phyloP scores from a whole-genome alignment of 140 eudicot species.

The Stevia rebaudiana region DNA sequence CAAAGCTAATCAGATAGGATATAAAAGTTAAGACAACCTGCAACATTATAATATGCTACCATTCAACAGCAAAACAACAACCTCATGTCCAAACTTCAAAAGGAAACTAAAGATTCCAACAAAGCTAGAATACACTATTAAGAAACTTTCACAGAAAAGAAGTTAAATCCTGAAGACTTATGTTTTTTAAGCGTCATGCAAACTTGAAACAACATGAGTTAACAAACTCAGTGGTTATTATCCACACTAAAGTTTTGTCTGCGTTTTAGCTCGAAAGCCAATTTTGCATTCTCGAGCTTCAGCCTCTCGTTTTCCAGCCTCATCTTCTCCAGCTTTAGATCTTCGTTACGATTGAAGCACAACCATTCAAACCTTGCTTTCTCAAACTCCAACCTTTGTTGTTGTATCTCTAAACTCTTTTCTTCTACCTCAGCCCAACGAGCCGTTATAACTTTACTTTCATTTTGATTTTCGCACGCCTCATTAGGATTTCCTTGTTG shows the following conservation, averaged over 20 bases:
- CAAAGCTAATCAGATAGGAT: background rate
- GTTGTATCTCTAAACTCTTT: constrained; percentile 21
- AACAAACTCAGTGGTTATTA: background rate
- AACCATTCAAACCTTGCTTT: constrained; percentile 21
- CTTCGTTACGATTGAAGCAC: constrained; percentile 12
- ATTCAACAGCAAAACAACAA: background rate
- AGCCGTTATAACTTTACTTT: background rate
- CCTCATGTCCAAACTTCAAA: background rate
- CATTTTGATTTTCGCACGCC: background rate
- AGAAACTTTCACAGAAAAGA: background rate
- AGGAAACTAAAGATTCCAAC: background rate
- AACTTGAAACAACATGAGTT: background rate
- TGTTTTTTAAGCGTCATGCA: background rate
- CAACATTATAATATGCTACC: background rate
- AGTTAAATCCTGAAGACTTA: no score
- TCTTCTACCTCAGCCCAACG: constrained; percentile 22
- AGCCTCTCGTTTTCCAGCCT: constrained; percentile 32
- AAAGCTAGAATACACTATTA: background rate
- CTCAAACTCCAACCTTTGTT: constrained; percentile 30
- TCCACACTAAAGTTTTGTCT: background rate
- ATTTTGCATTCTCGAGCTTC: constrained; percentile 37
- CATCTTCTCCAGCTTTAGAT: constrained; percentile 34
- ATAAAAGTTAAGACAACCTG: background rate
- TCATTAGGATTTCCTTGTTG: background rate
- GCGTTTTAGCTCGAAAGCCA: constrained; percentile 27